Evolutionary conservation across 2,329 filamentous ascomycete genomes (phyloP).

Genomic region (Colletotrichum sp.): DNA sequence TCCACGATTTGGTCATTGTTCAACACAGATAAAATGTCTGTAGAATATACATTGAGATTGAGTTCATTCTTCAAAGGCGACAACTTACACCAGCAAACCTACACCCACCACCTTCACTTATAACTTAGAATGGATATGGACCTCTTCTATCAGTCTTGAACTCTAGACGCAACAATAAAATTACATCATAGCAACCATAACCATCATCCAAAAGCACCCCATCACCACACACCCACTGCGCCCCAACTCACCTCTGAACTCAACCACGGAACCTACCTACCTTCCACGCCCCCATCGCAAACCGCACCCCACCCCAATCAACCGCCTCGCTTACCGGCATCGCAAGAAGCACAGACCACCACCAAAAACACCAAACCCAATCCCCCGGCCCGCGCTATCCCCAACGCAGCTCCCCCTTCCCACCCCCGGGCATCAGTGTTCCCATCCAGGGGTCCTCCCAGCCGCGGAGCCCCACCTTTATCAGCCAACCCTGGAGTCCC

Average conservation of each 20-base stretch:
- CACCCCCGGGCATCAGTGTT: not conserved
- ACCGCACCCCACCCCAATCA: not conserved
- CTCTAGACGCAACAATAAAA: not conserved
- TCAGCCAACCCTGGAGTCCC: not conserved
- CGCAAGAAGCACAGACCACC: not conserved
- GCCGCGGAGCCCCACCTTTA: not conserved
- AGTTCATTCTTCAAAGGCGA: not conserved
- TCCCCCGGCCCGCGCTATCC: not conserved
- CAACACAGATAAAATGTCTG: rapidly evolving
- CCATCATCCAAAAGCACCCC: not conserved
- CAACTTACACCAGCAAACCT: not conserved
- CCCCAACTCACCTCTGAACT: not conserved
- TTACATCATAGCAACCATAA: not conserved
- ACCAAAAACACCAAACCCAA: not conserved
- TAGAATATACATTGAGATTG: too few species aligned
- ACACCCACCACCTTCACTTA: too few species aligned
- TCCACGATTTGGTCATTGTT: not conserved
- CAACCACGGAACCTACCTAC: not conserved
- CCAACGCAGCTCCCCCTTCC: not conserved
- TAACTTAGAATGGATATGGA: too few species aligned
- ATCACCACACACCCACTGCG: not conserved
- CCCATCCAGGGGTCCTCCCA: not conserved
- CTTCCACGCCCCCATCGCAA: not conserved
- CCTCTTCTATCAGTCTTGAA: not conserved
- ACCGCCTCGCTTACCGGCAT: not conserved